Percentiles rank a stretch among this genome's conserved stretches.
Evolutionary conservation across 768 basidiomycete genomes (phyloP).

Genomic region (Auriscalpium microsporum): DNA sequence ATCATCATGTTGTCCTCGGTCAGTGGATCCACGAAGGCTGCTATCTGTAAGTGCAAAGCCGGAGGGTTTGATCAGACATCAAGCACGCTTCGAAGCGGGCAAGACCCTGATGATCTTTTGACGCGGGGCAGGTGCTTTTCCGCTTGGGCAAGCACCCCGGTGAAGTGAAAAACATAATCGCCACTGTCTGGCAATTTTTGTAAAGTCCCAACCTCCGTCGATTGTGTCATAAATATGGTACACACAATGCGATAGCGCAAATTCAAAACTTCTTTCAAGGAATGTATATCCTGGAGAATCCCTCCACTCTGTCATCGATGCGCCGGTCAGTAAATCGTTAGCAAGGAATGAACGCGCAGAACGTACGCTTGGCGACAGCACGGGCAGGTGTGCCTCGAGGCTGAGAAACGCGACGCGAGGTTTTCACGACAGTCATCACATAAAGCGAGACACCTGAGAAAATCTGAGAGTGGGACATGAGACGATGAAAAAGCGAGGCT

Average conservation of each 20-base stretch:
- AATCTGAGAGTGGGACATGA: background rate
- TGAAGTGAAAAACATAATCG: too few relatives aligned
- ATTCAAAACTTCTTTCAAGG: conserved; percentile 26
- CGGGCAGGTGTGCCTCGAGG: conserved; percentile 56
- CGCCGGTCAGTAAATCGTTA: background rate
- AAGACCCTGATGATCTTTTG: too few relatives aligned
- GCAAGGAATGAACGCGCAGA: background rate
- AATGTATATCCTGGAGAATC: conserved; percentile 56
- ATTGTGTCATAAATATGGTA: background rate
- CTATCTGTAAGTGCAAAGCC: too few relatives aligned
- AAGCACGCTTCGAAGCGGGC: too few relatives aligned
- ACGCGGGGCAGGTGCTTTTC: too few relatives aligned
- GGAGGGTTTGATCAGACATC: too few relatives aligned
- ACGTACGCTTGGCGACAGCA: conserved; percentile 47
- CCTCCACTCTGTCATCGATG: conserved; percentile 30
- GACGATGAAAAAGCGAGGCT: conserved; percentile 11
- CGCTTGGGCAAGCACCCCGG: too few relatives aligned
- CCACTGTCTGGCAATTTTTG: too few relatives aligned
- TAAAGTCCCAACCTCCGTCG: too few relatives aligned
- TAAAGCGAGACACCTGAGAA: conserved; percentile 39
- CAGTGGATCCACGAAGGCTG: too few relatives aligned
- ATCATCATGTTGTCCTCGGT: too few relatives aligned
- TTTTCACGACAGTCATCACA: conserved; percentile 60
- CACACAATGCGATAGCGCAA: background rate
- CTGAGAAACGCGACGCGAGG: conserved; percentile 43